These are phyloP conservation scores for Furculomyces boomerangus DNA, from an alignment of 371 early-diverging fungal genomes.

Conservation along the genomic window DNA sequence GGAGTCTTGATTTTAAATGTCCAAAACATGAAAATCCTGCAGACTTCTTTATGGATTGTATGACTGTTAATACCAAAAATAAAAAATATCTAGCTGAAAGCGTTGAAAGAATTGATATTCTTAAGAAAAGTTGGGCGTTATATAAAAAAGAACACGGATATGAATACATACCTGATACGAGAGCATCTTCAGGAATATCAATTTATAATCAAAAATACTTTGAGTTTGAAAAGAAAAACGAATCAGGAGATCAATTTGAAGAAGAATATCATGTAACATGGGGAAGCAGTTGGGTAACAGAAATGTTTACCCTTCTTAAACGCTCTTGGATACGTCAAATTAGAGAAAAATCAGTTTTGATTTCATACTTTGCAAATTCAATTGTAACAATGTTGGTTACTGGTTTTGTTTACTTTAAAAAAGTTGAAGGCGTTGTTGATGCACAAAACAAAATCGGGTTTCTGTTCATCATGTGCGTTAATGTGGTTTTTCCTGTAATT, in stretches of 20 bases:
- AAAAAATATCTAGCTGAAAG: slow-evolving; percentile 3
- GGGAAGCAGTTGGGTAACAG: slow-evolving; percentile 14
- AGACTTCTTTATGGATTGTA: slow-evolving; percentile 34
- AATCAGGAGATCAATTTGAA: neutral
- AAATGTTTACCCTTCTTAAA: slow-evolving; percentile 8
- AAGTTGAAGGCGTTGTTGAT: slow-evolving; percentile 31
- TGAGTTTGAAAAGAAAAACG: too few species aligned
- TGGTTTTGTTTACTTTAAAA: slow-evolving; percentile 57
- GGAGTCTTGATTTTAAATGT: slow-evolving; percentile 29
- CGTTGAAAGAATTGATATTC: neutral
- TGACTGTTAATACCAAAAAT: slow-evolving; percentile 15
- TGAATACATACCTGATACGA: neutral
- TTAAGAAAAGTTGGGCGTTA: neutral
- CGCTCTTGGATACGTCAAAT: slow-evolving; percentile 20
- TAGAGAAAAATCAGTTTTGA: slow-evolving; percentile 9
- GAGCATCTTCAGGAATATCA: neutral
- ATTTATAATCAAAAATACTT: neutral
- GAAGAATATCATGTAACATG: neutral
- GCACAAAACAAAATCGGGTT: slow-evolving; percentile 54
- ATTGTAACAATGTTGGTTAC: slow-evolving; percentile 22
- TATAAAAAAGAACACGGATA: neutral
- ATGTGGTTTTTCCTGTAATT: slow-evolving; percentile 39
- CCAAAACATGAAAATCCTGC: slow-evolving; percentile 30
- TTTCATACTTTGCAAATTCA: slow-evolving; percentile 5
- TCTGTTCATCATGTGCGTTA: slow-evolving; percentile 43